Percentiles rank a stretch among this genome's conserved stretches.
These are phyloP conservation scores for Candida adriatica DNA, from an alignment of 805 yeast species.

Conservation along the genomic window DNA sequence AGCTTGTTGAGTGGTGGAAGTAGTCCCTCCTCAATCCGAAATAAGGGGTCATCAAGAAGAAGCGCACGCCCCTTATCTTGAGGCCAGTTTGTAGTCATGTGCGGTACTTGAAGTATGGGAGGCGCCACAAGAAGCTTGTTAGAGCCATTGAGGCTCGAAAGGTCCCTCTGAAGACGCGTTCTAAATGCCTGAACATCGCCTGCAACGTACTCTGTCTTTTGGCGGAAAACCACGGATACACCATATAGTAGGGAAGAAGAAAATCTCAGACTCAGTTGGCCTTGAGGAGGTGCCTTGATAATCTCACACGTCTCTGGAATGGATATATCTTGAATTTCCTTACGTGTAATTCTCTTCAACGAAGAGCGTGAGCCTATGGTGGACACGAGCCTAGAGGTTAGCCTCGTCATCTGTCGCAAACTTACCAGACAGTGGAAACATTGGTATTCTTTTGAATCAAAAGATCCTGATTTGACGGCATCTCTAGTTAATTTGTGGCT, in stretches of 20 bases:
- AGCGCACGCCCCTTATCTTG: slow-evolving; percentile 10
- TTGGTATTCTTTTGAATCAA: slow-evolving; percentile 20
- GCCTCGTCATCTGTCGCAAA: background rate
- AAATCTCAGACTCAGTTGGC: slow-evolving; percentile 24
- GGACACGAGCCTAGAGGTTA: slow-evolving; percentile 26
- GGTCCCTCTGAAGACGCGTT: slow-evolving; percentile 20
- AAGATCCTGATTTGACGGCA: slow-evolving; percentile 17
- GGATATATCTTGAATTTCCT: slow-evolving; percentile 29
- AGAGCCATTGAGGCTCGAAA: slow-evolving; percentile 5
- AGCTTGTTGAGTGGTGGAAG: slow-evolving; percentile 20
- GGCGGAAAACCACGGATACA: slow-evolving; percentile 37
- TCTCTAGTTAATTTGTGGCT: no score
- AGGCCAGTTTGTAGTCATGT: background rate
- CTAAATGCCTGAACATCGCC: slow-evolving; percentile 18
- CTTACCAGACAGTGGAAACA: slow-evolving; percentile 26
- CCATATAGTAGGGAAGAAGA: slow-evolving; percentile 40
- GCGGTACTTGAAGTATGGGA: slow-evolving; percentile 4
- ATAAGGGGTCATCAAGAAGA: slow-evolving; percentile 32
- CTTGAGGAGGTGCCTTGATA: slow-evolving; percentile 19
- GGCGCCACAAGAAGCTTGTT: slow-evolving; percentile 7
- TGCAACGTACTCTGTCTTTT: slow-evolving; percentile 40
- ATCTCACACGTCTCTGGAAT: slow-evolving; percentile 37
- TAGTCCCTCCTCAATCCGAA: slow-evolving; percentile 27
- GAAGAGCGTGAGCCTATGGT: slow-evolving; percentile 33
- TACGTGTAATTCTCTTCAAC: slow-evolving; percentile 25